A percentile compares a stretch with the other conserved stretches of the same genome.
These are phyloP conservation scores for Tagetes patula DNA, from an alignment of 129 eudicot species.

Conservation along the genomic window DNA sequence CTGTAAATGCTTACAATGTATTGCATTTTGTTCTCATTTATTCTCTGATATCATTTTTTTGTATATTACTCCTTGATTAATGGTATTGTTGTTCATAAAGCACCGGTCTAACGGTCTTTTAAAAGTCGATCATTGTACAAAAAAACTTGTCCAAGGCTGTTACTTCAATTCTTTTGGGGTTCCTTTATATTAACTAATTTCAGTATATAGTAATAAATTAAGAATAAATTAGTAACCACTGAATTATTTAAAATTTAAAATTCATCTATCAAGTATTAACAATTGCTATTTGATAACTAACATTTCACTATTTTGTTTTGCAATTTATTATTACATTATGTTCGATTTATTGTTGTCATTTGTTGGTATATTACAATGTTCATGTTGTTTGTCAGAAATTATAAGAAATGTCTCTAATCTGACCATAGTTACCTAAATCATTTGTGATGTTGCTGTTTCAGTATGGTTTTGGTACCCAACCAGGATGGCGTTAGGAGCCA, in stretches of 20 bases:
- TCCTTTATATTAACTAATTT: neutral
- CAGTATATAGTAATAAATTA: neutral
- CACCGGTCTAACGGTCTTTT: neutral
- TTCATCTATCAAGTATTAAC: neutral
- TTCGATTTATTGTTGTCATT: neutral
- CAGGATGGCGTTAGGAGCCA: neutral
- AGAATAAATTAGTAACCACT: neutral
- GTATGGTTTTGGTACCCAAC: neutral
- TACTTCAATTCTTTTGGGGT: neutral
- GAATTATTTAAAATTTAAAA: neutral
- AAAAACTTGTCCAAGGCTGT: neutral
- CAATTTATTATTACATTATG: neutral
- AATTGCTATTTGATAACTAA: slow-evolving; percentile 1
- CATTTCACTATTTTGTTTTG: neutral
- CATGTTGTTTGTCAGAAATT: neutral
- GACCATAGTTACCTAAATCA: neutral
- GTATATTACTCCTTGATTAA: neutral
- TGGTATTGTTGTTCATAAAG: neutral
- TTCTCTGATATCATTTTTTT: neutral
- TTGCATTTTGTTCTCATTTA: slow-evolving; percentile 8
- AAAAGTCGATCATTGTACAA: neutral
- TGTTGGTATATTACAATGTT: neutral
- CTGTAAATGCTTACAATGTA: slow-evolving; percentile 18
- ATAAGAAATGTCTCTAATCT: neutral
- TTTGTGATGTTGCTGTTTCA: neutral